phyloP scores from a whole-genome alignment of 2,329 filamentous ascomycete species.

The Aspergillus sp. region DNA sequence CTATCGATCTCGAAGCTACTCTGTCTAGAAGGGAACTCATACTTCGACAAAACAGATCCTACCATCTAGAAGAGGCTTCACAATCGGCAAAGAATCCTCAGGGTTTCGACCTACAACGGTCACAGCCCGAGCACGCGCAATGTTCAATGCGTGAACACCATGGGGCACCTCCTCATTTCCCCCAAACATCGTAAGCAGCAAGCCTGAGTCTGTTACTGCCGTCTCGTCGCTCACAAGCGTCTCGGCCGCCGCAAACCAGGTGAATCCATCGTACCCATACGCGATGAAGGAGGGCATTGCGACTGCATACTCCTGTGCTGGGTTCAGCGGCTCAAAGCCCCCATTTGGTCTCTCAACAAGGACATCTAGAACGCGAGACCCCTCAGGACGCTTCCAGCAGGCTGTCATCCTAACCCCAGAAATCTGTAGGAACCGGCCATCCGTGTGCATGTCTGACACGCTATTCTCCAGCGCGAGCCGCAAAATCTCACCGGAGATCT shows the following conservation, averaged over 20 bases:
- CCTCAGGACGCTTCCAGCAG: slow-evolving; percentile 22
- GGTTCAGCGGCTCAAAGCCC: slow-evolving; percentile 9
- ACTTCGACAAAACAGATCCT: slow-evolving; percentile 17
- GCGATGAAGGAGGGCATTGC: slow-evolving; percentile 26
- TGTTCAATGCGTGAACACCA: slow-evolving; percentile 3
- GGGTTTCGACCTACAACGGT: slow-evolving; percentile 11
- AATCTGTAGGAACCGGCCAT: slow-evolving; percentile 32
- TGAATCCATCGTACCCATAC: slow-evolving; percentile 30
- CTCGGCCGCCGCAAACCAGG: slow-evolving; percentile 23
- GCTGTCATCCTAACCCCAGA: slow-evolving; percentile 24
- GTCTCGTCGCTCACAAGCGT: slow-evolving; percentile 27
- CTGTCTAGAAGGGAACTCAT: background rate
- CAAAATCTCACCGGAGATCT: slow-evolving; percentile 21
- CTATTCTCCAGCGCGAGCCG: slow-evolving; percentile 29
- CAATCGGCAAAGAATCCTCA: slow-evolving; percentile 19
- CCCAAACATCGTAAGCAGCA: slow-evolving; percentile 23
- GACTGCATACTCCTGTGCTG: slow-evolving; percentile 16
- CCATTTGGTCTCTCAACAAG: slow-evolving; percentile 14
- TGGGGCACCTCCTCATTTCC: slow-evolving; percentile 2
- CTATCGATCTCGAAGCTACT: background rate
- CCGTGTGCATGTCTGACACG: slow-evolving; percentile 30
- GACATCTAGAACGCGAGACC: slow-evolving; percentile 12
- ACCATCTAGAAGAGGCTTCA: slow-evolving; percentile 18
- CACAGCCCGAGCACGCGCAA: slow-evolving; percentile 14
- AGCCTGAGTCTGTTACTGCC: slow-evolving; percentile 29